phyloP scores from a whole-genome alignment of 192 early-diverging fungal genomes.

The Glomus cerebriforme region DNA sequence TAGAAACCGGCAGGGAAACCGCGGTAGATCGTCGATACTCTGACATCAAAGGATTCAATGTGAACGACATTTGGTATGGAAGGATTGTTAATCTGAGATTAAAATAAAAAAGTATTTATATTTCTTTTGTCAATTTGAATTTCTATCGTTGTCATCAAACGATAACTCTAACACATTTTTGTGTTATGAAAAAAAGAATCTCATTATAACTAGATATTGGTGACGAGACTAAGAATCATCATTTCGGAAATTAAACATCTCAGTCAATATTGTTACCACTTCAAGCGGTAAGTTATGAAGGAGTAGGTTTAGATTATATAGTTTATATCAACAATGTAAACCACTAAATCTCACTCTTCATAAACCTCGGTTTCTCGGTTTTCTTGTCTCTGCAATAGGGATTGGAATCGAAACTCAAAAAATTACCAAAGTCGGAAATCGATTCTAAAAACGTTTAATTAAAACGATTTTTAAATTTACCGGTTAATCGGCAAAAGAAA shows the following conservation, averaged over 20 bases:
- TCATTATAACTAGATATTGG: background rate
- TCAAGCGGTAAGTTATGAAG: too few relatives aligned
- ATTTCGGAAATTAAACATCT: too few relatives aligned
- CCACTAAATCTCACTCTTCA: background rate
- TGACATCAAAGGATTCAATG: conserved; percentile 29
- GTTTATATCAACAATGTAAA: background rate
- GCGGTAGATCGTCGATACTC: conserved; percentile 28
- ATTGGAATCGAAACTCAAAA: too few relatives aligned
- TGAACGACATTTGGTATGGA: conserved; percentile 31
- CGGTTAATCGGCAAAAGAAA: background rate
- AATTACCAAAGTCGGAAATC: too few relatives aligned
- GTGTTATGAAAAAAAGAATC: background rate
- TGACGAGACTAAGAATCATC: too few relatives aligned
- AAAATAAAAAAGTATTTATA: conserved; percentile 3
- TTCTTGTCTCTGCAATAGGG: too few relatives aligned
- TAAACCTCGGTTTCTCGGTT: background rate
- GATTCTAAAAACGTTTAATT: too few relatives aligned
- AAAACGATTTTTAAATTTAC: too few relatives aligned
- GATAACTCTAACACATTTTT: background rate
- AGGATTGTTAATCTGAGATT: conserved; percentile 13
- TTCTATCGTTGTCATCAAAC: conserved; percentile 16
- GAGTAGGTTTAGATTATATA: too few relatives aligned
- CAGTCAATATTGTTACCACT: too few relatives aligned
- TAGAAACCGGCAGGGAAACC: conserved; percentile 21
- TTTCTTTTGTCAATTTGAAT: background rate